Evolutionary conservation across 148 eudicot genomes (phyloP).

Genomic region (Vaccinium macrocarpon): DNA sequence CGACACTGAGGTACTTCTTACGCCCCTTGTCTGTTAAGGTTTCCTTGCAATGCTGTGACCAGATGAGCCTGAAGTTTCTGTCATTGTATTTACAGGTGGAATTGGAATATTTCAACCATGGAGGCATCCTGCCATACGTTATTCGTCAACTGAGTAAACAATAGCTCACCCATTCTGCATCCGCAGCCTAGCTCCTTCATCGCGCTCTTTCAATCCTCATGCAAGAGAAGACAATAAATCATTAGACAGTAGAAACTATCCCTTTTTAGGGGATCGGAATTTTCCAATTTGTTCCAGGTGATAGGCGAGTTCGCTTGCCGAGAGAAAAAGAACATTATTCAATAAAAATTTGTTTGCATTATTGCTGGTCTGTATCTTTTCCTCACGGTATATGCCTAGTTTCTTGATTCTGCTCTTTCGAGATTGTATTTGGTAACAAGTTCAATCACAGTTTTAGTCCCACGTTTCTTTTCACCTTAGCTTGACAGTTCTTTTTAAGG

Average conservation of each 20-base stretch:
- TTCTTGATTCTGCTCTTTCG: neutral
- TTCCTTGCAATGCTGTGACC: neutral
- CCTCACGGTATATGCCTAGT: neutral
- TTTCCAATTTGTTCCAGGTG: conserved; percentile 13
- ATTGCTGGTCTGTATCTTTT: neutral
- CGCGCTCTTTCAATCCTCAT: neutral
- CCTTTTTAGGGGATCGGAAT: neutral
- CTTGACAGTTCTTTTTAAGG: too few species aligned
- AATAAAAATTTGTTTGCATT: neutral
- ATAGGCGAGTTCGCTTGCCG: neutral
- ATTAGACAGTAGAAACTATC: neutral
- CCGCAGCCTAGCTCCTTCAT: neutral
- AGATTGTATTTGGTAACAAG: neutral
- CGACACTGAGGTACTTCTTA: conserved; percentile 44
- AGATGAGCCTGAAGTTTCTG: neutral
- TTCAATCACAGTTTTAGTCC: neutral
- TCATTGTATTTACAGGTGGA: conserved; percentile 13
- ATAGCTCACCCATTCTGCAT: neutral
- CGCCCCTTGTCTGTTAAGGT: neutral
- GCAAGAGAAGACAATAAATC: conserved; percentile 2
- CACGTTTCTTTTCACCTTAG: neutral
- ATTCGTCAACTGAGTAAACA: conserved; percentile 17
- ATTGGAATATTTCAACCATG: conserved; percentile 17
- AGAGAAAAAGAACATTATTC: neutral
- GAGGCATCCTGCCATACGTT: conserved; percentile 17